Percentiles rank a stretch among this genome's conserved stretches.
Conservation (phyloP, 352 stramenopile genomes). For the Phytophthora tentaculata region DNA sequence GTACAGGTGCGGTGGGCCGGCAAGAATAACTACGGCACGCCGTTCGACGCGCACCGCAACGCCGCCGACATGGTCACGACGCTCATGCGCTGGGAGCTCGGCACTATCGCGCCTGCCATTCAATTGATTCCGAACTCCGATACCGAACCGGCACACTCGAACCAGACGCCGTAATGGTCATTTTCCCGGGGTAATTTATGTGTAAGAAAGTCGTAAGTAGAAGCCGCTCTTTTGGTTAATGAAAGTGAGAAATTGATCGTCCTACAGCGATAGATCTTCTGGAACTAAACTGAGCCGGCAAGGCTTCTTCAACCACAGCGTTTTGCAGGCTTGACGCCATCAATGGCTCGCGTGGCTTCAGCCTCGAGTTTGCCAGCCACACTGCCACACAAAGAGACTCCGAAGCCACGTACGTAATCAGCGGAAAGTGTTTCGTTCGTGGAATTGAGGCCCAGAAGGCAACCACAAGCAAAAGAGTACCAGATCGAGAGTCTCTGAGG, state of each 20-base stretch:
- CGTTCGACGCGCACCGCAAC: slow-evolving; percentile 52
- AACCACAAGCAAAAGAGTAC: slow-evolving; percentile 36
- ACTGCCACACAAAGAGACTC: not conserved
- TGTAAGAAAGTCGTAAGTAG: slow-evolving; percentile 12
- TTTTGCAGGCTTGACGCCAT: slow-evolving; percentile 23
- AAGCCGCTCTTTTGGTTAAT: slow-evolving; percentile 29
- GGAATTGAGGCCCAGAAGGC: slow-evolving; percentile 14
- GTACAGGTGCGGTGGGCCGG: slow-evolving; percentile 53
- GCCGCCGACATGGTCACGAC: slow-evolving; percentile 53
- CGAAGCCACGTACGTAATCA: slow-evolving; percentile 35
- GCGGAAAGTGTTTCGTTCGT: slow-evolving; percentile 14
- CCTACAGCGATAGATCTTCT: not conserved
- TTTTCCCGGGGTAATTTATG: slow-evolving; percentile 27
- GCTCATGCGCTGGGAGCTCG: slow-evolving; percentile 56
- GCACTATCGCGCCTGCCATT: slow-evolving; percentile 46
- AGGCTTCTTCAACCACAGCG: slow-evolving; percentile 40
- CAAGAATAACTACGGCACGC: slow-evolving; percentile 57
- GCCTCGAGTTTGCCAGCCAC: not conserved
- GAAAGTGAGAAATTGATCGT: slow-evolving; percentile 19
- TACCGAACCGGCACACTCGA: slow-evolving; percentile 1
- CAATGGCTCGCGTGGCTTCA: slow-evolving; percentile 8
- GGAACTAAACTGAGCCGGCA: not conserved
- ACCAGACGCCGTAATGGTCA: slow-evolving; percentile 2
- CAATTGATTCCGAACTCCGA: slow-evolving; percentile 36
- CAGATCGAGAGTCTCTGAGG: not conserved